Evolutionary conservation across 2,329 filamentous ascomycete genomes (phyloP).

Genomic region (Fusarium guadeloupense): DNA sequence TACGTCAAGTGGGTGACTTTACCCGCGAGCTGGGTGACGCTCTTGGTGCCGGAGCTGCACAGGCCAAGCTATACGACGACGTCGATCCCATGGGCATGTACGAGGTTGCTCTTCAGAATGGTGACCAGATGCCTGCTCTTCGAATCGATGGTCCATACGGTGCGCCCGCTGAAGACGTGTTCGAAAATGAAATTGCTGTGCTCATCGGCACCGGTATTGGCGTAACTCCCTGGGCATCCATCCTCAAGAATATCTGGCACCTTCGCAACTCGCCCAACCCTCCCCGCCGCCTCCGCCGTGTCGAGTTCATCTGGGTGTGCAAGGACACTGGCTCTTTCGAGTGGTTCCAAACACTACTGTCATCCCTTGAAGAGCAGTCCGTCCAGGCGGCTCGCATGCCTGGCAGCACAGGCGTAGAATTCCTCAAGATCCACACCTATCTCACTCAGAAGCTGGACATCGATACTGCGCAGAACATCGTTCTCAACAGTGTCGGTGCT

Average conservation of each 20-base stretch:
- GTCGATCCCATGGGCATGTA: constrained; percentile 97
- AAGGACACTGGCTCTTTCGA: constrained; percentile 95
- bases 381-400: constrained; percentile 72
- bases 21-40: constrained; percentile 93
- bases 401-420: constrained; percentile 77
- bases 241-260: constrained; percentile 98
- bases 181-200: constrained; percentile 89
- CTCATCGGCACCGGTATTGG: constrained; percentile 88
- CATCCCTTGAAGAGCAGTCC: constrained; percentile 88
- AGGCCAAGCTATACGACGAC: constrained; percentile 88
- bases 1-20: constrained; percentile 97
- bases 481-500: constrained; percentile 91
- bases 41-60: constrained; percentile 87
- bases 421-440: constrained; percentile 97
- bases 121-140: constrained; percentile 88
- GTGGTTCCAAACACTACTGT: constrained; percentile 96
- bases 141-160: constrained; percentile 96
- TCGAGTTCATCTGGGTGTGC: constrained; percentile 99
- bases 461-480: constrained; percentile 95
- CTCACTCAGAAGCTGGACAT: constrained; percentile 92
- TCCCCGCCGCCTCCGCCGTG: constrained; percentile 85
- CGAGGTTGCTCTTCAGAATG: constrained; percentile 93
- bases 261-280: constrained; percentile 89
- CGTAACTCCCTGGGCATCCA: constrained; percentile 86
- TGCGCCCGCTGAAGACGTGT: constrained; percentile 96